A percentile compares a stretch with the other conserved stretches of the same genome.
phyloP scores from a whole-genome alignment of 2,329 filamentous ascomycete species.

The Fusarium nelsonii region DNA sequence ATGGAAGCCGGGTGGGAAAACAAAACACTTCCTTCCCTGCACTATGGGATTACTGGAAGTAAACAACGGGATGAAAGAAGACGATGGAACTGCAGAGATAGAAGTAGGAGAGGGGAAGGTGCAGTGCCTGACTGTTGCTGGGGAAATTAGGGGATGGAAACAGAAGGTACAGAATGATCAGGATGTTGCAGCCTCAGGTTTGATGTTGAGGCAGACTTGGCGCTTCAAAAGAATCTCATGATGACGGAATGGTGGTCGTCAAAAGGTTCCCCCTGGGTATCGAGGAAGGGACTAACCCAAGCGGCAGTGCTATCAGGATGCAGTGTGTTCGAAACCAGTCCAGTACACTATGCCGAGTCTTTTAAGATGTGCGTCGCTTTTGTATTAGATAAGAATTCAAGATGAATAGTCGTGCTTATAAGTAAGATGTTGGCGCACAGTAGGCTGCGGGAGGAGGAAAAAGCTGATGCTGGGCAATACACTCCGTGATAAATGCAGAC shows the following conservation, averaged over 20 bases:
- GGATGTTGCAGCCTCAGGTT: constrained; percentile 1
- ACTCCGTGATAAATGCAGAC: neutral
- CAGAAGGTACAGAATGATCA: neutral
- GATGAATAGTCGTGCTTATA: too few relatives aligned
- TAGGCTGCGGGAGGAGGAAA: neutral
- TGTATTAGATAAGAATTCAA: neutral
- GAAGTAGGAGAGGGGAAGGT: neutral
- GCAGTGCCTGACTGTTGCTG: neutral
- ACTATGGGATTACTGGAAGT: too few relatives aligned
- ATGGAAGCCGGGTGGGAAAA: too few relatives aligned
- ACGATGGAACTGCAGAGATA: neutral
- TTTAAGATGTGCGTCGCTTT: neutral
- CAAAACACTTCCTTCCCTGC: too few relatives aligned
- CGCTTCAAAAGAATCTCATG: too few relatives aligned
- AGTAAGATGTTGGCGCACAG: neutral
- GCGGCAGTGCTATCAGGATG: neutral
- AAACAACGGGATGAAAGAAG: neutral
- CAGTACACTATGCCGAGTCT: fast-evolving
- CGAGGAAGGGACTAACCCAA: neutral
- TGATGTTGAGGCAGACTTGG: neutral
- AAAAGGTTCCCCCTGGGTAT: neutral
- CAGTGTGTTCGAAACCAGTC: neutral
- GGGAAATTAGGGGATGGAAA: neutral
- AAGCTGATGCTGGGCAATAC: too few relatives aligned
- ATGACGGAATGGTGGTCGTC: neutral